Evolutionary conservation across 2,329 filamentous ascomycete genomes (phyloP).

Genomic region (Neonectria hederae): DNA sequence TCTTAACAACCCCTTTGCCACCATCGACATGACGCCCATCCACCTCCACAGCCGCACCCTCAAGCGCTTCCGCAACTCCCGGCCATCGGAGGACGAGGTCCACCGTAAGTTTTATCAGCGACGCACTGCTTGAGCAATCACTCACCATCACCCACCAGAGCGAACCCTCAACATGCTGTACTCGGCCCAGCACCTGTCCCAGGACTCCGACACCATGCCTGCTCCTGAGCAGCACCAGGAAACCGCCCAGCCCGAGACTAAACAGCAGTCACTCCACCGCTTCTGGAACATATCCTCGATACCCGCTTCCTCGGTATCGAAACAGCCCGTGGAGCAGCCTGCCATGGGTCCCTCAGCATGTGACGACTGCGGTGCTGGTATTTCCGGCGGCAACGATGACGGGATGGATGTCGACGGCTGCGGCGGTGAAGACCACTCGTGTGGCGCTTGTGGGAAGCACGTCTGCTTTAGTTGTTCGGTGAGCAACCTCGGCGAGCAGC

Average conservation of each 20-base stretch:
- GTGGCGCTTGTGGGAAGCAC: conserved; percentile 61
- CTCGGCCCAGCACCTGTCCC: conserved; percentile 58
- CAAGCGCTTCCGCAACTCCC: conserved; percentile 68
- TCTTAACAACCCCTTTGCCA: conserved; percentile 45
- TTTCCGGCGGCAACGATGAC: conserved; percentile 39
- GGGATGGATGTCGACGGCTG: conserved; percentile 53
- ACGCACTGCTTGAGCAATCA: conserved; percentile 11
- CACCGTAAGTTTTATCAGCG: conserved; percentile 57
- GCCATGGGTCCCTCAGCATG: conserved; percentile 51
- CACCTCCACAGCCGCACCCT: conserved; percentile 66
- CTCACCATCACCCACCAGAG: conserved; percentile 50
- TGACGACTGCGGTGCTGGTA: conserved; percentile 61
- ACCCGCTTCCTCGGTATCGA: conserved; percentile 41
- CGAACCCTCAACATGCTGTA: conserved; percentile 68
- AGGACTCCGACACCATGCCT: conserved; percentile 17
- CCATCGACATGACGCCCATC: conserved; percentile 48
- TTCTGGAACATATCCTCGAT: conserved; percentile 67
- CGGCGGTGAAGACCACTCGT: conserved; percentile 47
- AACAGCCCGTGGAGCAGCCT: conserved; percentile 30
- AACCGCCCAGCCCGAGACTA: conserved; percentile 19
- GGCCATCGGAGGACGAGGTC: conserved; percentile 65
- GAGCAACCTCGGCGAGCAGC: conserved; percentile 64
- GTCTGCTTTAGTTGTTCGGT: conserved; percentile 70
- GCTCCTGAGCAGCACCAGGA: conserved; percentile 17
- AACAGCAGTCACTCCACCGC: conserved; percentile 65